A percentile compares a stretch with the other conserved stretches of the same genome.
Conservation (phyloP, 305 asterid species). For the Solanum aculeatissimum region DNA sequence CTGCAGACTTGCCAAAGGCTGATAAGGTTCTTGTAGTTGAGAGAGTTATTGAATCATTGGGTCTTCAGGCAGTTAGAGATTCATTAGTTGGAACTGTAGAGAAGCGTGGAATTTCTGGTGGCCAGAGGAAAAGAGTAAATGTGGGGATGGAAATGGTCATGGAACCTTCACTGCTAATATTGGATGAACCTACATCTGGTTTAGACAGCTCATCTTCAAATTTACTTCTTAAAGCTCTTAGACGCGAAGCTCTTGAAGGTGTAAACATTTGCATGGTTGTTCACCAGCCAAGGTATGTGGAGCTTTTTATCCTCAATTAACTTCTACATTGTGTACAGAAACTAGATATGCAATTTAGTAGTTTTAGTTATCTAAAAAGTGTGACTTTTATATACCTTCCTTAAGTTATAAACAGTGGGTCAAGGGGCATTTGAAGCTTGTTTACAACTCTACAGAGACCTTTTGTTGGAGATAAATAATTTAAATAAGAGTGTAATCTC, state of each 20-base stretch:
- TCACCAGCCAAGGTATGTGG: slow-evolving; percentile 92
- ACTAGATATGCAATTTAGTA: neutral
- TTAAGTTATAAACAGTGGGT: neutral
- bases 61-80: slow-evolving; percentile 88
- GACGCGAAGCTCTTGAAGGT: slow-evolving; percentile 99
- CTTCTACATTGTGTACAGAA: neutral
- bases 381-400: neutral
- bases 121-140: slow-evolving; percentile 97
- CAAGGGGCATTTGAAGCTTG: neutral
- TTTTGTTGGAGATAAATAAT: neutral
- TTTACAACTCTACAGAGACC: neutral
- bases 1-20: slow-evolving; percentile 77
- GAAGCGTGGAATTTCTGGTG: slow-evolving; percentile 97
- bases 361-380: neutral
- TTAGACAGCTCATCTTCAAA: slow-evolving; percentile 96
- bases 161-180: slow-evolving; percentile 96
- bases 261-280: slow-evolving; percentile 97
- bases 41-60: slow-evolving; percentile 96
- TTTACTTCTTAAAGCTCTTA: slow-evolving; percentile 92
- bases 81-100: slow-evolving; percentile 96
- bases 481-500: neutral
- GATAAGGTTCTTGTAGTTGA: slow-evolving; percentile 97
- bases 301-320: neutral
- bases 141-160: slow-evolving; percentile 98
- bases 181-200: slow-evolving; percentile 99